These are phyloP conservation scores for Chalaropsis ovoidea DNA, from an alignment of 2,329 filamentous ascomycete genomes.

Conservation along the genomic window DNA sequence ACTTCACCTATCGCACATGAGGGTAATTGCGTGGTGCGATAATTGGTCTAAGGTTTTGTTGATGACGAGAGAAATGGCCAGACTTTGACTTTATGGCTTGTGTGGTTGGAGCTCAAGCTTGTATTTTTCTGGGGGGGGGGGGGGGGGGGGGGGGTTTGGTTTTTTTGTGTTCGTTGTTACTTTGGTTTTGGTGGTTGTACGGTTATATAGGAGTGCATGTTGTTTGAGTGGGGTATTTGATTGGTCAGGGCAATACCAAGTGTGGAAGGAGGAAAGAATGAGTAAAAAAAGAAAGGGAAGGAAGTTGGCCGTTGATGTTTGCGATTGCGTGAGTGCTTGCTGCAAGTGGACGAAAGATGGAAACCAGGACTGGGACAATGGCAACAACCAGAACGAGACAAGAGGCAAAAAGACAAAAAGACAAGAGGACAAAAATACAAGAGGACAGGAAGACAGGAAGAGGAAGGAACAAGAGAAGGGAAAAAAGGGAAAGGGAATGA, in stretches of 20 bases:
- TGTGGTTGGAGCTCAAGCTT: conserved; percentile 1
- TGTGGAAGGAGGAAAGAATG: neutral
- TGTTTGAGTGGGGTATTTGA: too few species aligned
- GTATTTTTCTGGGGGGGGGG: too few species aligned
- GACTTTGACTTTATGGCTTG: neutral
- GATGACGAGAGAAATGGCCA: conserved; percentile 10
- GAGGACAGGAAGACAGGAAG: neutral
- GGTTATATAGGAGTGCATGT: too few species aligned
- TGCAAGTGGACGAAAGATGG: neutral
- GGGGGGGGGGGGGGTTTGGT: too few species aligned
- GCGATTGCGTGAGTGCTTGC: neutral
- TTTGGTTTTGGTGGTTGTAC: too few species aligned
- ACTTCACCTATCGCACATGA: neutral
- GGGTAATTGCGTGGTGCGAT: conserved; percentile 4
- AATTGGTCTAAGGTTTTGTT: neutral
- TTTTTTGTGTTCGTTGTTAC: too few species aligned
- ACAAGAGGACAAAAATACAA: neutral
- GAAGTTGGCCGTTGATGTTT: neutral
- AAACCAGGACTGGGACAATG: neutral
- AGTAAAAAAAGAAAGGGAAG: neutral
- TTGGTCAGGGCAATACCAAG: neutral
- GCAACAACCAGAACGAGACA: neutral
- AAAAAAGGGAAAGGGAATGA: neutral
- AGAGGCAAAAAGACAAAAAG: neutral
- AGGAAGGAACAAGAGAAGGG: neutral